These are phyloP conservation scores for Erigeron canadensis DNA, from an alignment of 129 eudicot species.

Conservation along the genomic window DNA sequence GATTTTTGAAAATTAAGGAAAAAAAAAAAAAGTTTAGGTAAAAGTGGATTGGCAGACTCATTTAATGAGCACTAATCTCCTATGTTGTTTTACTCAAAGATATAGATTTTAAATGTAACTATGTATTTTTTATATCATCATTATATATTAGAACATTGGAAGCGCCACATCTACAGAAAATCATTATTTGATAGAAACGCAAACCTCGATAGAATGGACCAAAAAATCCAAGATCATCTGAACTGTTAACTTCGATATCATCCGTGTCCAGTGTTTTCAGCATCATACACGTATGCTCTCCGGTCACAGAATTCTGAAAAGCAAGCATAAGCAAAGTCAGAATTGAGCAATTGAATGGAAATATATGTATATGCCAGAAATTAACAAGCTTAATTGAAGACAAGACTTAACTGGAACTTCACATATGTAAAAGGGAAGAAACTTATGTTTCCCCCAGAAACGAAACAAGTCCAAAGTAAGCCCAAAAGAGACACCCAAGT, in stretches of 20 bases:
- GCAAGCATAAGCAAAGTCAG: conserved; percentile 9
- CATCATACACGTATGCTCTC: conserved; percentile 91
- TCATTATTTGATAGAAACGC: conserved; percentile 6
- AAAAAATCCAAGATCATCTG: conserved; percentile 66
- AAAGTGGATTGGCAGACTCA: background rate
- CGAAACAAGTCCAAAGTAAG: conserved; percentile 82
- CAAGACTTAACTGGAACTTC: conserved; percentile 63
- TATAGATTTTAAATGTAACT: no score
- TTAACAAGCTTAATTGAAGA: background rate
- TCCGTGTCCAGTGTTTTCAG: conserved; percentile 68
- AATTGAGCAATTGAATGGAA: background rate
- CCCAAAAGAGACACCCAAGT: conserved; percentile 89
- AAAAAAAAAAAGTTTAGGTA: background rate
- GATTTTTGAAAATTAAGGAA: background rate
- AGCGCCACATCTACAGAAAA: background rate
- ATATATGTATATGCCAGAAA: background rate
- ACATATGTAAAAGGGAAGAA: conserved; percentile 82
- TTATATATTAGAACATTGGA: no score
- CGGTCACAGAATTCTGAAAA: conserved; percentile 71
- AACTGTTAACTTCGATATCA: conserved; percentile 57
- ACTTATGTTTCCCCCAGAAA: conserved; percentile 89
- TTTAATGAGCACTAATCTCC: background rate
- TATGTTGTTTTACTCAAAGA: no score
- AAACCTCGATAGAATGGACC: conserved; percentile 70
- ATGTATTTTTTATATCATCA: no score